Conservation (phyloP, 139 green algal genomes). For the Bryopsis sp. region DNA sequence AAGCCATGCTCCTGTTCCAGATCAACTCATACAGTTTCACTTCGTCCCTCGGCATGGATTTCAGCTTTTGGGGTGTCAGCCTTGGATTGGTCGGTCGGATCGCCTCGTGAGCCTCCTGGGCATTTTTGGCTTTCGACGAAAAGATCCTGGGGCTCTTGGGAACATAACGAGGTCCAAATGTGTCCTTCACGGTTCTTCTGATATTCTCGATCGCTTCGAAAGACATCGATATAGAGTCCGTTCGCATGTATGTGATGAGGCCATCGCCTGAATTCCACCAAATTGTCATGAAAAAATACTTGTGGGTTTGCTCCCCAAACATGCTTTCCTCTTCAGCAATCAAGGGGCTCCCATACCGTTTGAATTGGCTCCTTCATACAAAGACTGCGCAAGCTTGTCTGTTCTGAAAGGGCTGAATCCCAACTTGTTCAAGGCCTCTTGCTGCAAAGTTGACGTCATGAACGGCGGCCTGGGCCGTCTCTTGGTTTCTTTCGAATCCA, state of each 20-base stretch:
- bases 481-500: slow-evolving; percentile 24
- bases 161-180: slow-evolving; percentile 33
- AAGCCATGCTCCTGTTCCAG: slow-evolving; percentile 67
- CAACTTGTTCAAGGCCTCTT: slow-evolving; percentile 62
- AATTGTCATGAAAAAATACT: background rate
- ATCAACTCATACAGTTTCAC: slow-evolving; percentile 77
- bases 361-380: slow-evolving; percentile 72
- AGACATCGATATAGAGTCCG: slow-evolving; percentile 65
- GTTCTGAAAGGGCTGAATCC: slow-evolving; percentile 55
- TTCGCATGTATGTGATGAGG: slow-evolving; percentile 96
- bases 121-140: slow-evolving; percentile 47
- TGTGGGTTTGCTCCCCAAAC: too few species aligned
- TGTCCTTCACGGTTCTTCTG: slow-evolving; percentile 21
- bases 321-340: too few species aligned
- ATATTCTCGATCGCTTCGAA: slow-evolving; percentile 36
- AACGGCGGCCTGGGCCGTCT: slow-evolving; percentile 62
- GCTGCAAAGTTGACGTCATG: slow-evolving; percentile 84
- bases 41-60: slow-evolving; percentile 15
- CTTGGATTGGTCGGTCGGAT: slow-evolving; percentile 67
- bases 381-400: slow-evolving; percentile 77
- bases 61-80: slow-evolving; percentile 23
- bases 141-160: slow-evolving; percentile 26
- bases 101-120: slow-evolving; percentile 91
- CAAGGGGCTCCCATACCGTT: background rate
- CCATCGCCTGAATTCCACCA: slow-evolving; percentile 40